Percentiles rank a stretch among this genome's conserved stretches.
Conservation (phyloP, 495 filamentous ascomycete genomes). For the Aspergillus baeticus region DNA sequence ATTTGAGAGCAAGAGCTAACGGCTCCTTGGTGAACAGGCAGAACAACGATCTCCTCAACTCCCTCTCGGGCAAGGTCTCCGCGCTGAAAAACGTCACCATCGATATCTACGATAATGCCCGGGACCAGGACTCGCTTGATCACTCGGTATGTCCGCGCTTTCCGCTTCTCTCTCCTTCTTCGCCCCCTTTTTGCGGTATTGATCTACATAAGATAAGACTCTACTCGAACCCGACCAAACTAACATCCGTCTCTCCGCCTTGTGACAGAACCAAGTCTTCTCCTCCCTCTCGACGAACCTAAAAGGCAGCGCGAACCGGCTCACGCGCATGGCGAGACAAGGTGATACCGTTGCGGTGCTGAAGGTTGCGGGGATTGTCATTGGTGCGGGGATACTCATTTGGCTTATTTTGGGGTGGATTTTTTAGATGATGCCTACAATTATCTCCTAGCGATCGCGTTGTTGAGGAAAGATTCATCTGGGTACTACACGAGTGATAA, state of each 20-base stretch:
- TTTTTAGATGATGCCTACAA: constrained; percentile 48
- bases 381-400: constrained; percentile 68
- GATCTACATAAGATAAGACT: too few species aligned
- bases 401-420: constrained; percentile 72
- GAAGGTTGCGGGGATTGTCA: constrained; percentile 81
- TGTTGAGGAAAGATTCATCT: too few species aligned
- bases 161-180: constrained; percentile 2
- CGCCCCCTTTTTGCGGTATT: too few species aligned
- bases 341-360: constrained; percentile 90
- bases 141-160: constrained; percentile 61
- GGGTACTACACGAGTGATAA: too few species aligned
- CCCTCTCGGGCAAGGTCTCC: constrained; percentile 85
- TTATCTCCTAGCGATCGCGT: too few species aligned
- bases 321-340: constrained; percentile 86
- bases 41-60: constrained; percentile 93
- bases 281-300: constrained; percentile 57
- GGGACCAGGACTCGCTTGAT: constrained; percentile 83
- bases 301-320: constrained; percentile 80
- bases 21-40: constrained; percentile 53
- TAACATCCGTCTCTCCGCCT: too few species aligned
- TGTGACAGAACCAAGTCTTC: constrained; percentile 64
- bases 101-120: constrained; percentile 94
- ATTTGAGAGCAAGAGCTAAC: background rate
- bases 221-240: too few species aligned
- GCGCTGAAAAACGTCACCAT: constrained; percentile 95